Evolutionary conservation across 192 early-diverging fungal genomes (phyloP).

Genomic region (Funneliformis mosseae): DNA sequence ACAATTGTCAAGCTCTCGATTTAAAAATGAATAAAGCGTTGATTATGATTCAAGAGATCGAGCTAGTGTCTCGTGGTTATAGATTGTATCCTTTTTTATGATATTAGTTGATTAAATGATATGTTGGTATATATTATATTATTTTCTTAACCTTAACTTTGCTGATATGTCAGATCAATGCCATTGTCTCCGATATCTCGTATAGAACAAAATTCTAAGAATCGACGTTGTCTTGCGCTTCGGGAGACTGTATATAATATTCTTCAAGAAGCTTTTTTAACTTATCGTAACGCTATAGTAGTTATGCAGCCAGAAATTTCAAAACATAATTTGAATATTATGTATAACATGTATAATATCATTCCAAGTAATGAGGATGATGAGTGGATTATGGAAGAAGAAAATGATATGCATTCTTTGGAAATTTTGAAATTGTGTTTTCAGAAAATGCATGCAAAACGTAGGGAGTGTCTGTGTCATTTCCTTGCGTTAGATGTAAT

Average conservation of each 20-base stretch:
- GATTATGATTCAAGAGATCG: slow-evolving; percentile 64
- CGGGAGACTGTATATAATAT: slow-evolving; percentile 48
- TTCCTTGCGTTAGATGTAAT: slow-evolving; percentile 46
- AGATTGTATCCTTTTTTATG: slow-evolving; percentile 38
- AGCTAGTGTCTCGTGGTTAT: slow-evolving; percentile 65
- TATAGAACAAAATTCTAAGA: slow-evolving; percentile 60
- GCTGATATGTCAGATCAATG: slow-evolving; percentile 37
- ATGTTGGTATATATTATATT: not conserved
- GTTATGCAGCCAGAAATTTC: slow-evolving; percentile 49
- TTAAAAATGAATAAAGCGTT: slow-evolving; percentile 53
- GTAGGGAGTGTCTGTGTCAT: slow-evolving; percentile 60
- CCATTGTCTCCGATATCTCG: slow-evolving; percentile 62
- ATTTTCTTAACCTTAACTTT: not conserved
- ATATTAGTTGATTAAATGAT: not conserved
- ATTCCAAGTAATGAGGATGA: slow-evolving; percentile 31
- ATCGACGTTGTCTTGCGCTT: slow-evolving; percentile 52
- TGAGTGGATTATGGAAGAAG: slow-evolving; percentile 26
- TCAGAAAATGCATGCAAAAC: slow-evolving; percentile 54
- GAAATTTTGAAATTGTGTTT: slow-evolving; percentile 51
- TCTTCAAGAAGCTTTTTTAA: slow-evolving; percentile 46
- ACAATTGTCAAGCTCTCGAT: slow-evolving; percentile 53
- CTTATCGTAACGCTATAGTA: slow-evolving; percentile 51
- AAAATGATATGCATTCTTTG: slow-evolving; percentile 41
- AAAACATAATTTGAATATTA: slow-evolving; percentile 41
- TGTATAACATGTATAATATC: slow-evolving; percentile 59